Evolutionary conservation across 2,329 filamentous ascomycete species (phyloP), one percentile per base, ranked within the genome.

Genomic region (Lithohypha guttulata): DNA sequence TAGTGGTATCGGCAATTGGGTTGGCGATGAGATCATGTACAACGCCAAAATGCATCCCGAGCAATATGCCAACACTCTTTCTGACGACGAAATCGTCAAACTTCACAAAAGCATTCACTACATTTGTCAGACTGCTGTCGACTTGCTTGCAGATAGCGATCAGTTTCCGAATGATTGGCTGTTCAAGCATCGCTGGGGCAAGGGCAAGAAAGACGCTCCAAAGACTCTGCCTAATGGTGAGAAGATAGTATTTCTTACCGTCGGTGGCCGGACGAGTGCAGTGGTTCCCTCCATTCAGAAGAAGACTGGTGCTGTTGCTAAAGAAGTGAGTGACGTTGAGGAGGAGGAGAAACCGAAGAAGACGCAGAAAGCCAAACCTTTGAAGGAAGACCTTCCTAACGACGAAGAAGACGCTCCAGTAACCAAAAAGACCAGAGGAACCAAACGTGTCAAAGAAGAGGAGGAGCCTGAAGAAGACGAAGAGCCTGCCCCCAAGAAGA

Each of bases 1-100:
- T 45, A 91, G 83, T 53, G 91, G 91, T 6, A 84, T 98, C 46
- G 91, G 91, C 0, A 96, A 96, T 56, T 98, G 89, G 89, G 89
- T 98, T 39, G 86, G 81, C 1, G 91, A 98, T 55, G 91, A 98
- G 59, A 79, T 94, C 5, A 66, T 98, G 36, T 98, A 87, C 54
- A 80, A 96, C 51, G 82, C 91, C 4, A 77, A 73, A 34, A 71
- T 96, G 11, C 89, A 98, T 50, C 91, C 91, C 0, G 89, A 95
- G 58, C 85, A 94, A 57, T 42, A 38, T 38, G 85, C 81, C 60
- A 79, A 95, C 53, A 82, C 83, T 0, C 81, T 96, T 49, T 69
- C 59, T 45, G 75, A 83, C 21, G 70, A 64, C 1, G 80, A 95
- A 57, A 75, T 93, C 46, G 70, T 73, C 47, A 69, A 67, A 26